Conservation (phyloP, 495 filamentous ascomycete species). For the Astrocystis sublimbata region DNA sequence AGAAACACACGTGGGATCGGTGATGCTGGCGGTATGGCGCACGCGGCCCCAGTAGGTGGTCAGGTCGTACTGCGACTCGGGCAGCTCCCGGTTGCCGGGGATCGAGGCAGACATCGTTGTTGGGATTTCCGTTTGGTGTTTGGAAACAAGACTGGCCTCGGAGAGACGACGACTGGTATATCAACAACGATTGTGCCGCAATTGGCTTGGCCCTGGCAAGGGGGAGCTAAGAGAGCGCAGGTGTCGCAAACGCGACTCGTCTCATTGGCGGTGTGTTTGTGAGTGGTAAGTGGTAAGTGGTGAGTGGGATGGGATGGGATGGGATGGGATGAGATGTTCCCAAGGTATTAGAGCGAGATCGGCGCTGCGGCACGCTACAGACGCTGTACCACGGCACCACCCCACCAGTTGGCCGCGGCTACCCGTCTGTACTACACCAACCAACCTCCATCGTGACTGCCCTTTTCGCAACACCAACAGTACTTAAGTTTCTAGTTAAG, state of each 20-base stretch:
- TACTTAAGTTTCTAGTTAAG: too few relatives aligned
- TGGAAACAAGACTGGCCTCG: constrained; percentile 17
- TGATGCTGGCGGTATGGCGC: constrained; percentile 81
- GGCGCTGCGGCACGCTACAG: not conserved
- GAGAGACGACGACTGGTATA: not conserved
- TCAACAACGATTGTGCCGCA: not conserved
- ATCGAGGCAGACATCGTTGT: constrained; percentile 83
- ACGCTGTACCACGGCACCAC: not conserved
- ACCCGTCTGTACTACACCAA: not conserved
- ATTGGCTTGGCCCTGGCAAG: not conserved
- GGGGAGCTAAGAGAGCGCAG: not conserved
- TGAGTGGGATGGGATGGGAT: too few relatives aligned
- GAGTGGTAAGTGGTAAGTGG: too few relatives aligned
- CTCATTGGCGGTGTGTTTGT: constrained; percentile 10
- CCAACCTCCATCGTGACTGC: not conserved
- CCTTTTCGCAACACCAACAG: not conserved
- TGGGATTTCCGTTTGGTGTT: constrained; percentile 4
- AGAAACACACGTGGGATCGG: constrained; percentile 86
- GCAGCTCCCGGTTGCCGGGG: constrained; percentile 81
- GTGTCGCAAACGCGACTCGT: constrained; percentile 5
- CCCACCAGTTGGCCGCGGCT: not conserved
- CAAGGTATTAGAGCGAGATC: too few relatives aligned
- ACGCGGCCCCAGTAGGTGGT: constrained; percentile 94
- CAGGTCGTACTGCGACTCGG: constrained; percentile 88
- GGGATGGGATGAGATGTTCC: too few relatives aligned